Percentiles rank a stretch among this genome's conserved stretches.
phyloP scores from a whole-genome alignment of 2,329 filamentous ascomycete genomes.

The Alternaria longipes region DNA sequence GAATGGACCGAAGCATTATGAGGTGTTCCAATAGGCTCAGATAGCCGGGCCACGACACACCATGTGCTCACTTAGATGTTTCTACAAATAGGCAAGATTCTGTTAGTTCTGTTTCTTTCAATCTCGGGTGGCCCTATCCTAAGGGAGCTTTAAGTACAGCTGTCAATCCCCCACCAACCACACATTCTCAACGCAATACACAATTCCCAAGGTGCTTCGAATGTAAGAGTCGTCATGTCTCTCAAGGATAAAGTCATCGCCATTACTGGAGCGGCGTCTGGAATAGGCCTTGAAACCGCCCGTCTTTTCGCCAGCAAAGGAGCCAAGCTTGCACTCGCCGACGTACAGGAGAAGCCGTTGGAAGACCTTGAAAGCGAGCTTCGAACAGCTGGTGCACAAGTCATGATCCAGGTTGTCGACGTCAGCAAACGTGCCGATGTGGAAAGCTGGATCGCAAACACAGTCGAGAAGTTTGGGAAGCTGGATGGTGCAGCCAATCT shows the following conservation, averaged over 20 bases:
- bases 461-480: slow-evolving; percentile 60
- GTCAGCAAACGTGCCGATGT: slow-evolving; percentile 59
- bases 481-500: slow-evolving; percentile 55
- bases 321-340: slow-evolving; percentile 44
- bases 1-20: background rate
- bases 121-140: background rate
- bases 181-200: background rate
- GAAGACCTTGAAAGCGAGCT: slow-evolving; percentile 34
- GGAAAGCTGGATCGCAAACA: slow-evolving; percentile 60
- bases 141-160: background rate
- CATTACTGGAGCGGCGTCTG: slow-evolving; percentile 45
- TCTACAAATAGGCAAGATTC: background rate
- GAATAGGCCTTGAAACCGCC: slow-evolving; percentile 43
- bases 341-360: slow-evolving; percentile 40
- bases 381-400: slow-evolving; percentile 25
- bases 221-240: slow-evolving; percentile 20
- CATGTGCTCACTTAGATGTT: background rate
- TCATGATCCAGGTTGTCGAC: slow-evolving; percentile 57
- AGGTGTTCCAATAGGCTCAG: background rate
- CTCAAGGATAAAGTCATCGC: slow-evolving; percentile 43
- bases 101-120: background rate
- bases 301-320: slow-evolving; percentile 39
- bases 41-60: background rate
- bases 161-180: background rate
- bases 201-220: background rate